These are phyloP conservation scores for Parasarocladium wereldwijsianum DNA, from an alignment of 2,329 filamentous ascomycete genomes.

Conservation along the genomic window DNA sequence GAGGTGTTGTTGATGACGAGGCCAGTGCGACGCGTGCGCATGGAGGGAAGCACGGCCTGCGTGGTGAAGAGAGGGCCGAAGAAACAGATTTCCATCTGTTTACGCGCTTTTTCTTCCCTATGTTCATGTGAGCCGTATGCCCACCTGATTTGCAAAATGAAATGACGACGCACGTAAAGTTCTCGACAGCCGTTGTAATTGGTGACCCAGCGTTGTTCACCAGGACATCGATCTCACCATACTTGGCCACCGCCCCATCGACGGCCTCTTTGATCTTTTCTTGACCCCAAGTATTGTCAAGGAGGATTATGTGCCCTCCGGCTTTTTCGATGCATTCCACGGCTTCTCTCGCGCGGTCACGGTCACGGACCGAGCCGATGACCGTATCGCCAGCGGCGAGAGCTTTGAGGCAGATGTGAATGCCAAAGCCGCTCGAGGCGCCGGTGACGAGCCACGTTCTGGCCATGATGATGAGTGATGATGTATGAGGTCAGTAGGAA, in stretches of 20 bases:
- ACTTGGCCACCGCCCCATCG: conserved; percentile 12
- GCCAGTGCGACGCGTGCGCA: conserved; percentile 25
- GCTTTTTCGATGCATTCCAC: conserved; percentile 8
- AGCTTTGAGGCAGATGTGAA: conserved; percentile 24
- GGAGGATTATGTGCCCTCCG: conserved; percentile 13
- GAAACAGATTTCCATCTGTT: conserved; percentile 31
- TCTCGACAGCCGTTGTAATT: conserved; percentile 24
- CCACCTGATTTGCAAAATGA: conserved; percentile 2
- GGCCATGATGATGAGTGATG: conserved; percentile 5
- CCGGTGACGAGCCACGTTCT: conserved; percentile 34
- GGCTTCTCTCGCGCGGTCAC: conserved; percentile 7
- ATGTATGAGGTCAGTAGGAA: too few species aligned
- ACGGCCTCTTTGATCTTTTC: conserved; percentile 11
- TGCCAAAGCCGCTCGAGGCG: conserved; percentile 30
- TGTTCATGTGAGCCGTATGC: neutral
- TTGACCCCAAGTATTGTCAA: conserved; percentile 14
- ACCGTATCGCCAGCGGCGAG: conserved; percentile 29
- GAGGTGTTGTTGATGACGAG: conserved; percentile 31
- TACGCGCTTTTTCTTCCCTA: conserved; percentile 22
- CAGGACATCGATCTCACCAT: conserved; percentile 28
- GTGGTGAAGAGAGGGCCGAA: conserved; percentile 32
- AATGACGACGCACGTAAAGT: conserved; percentile 11
- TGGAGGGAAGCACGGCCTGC: conserved; percentile 29
- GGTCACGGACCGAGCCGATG: conserved; percentile 29
- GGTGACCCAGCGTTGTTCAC: conserved; percentile 36